Percentiles rank a stretch among this genome's conserved stretches.
These are phyloP conservation scores for Camillea tinctor DNA, from an alignment of 2,329 filamentous ascomycete genomes.

Conservation along the genomic window DNA sequence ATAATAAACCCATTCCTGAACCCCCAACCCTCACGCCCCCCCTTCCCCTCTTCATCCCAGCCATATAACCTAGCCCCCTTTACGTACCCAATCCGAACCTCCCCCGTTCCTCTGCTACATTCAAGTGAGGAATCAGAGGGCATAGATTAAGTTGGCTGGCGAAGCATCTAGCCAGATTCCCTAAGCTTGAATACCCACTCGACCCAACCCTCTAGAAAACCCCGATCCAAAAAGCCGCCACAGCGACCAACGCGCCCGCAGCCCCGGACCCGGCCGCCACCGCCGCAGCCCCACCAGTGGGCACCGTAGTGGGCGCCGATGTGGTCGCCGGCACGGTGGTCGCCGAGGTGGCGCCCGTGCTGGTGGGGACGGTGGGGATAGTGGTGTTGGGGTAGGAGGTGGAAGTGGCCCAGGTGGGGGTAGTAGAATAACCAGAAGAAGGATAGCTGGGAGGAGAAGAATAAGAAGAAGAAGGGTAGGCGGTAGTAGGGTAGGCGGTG, in stretches of 20 bases:
- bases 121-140: too few species aligned
- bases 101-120: too few species aligned
- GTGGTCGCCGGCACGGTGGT: not conserved
- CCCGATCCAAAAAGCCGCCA: conserved; percentile 14
- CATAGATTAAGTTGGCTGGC: too few species aligned
- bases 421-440: not conserved
- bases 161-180: too few species aligned
- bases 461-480: not conserved
- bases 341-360: not conserved
- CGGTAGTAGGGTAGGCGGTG: not conserved
- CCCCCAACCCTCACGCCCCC: too few species aligned
- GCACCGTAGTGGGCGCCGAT: conserved; percentile 10
- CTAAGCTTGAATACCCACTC: too few species aligned
- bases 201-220: conserved; percentile 15
- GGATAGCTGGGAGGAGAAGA: not conserved
- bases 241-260: conserved; percentile 14
- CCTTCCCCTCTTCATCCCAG: too few species aligned
- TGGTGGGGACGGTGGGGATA: too few species aligned
- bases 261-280: conserved; percentile 8
- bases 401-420: too few species aligned
- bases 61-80: too few species aligned
- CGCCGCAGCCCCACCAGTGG: conserved; percentile 18
- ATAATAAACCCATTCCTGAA: too few species aligned
- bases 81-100: too few species aligned
- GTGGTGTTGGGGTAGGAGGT: not conserved